These are phyloP conservation scores for Crucihimalaya himalaica DNA, from an alignment of 345 rosid genomes.

Conservation along the genomic window DNA sequence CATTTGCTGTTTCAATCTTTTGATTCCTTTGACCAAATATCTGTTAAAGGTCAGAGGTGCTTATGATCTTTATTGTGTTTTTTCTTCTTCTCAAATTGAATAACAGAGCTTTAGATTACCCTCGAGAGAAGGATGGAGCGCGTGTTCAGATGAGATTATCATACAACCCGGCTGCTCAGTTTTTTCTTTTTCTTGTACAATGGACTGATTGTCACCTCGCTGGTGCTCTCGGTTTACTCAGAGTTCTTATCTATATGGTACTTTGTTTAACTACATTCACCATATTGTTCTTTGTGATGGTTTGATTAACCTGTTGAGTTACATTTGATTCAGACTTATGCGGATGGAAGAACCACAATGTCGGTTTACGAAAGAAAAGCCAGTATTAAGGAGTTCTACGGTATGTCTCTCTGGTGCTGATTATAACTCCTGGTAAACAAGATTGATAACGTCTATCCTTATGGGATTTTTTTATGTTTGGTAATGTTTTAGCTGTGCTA, in stretches of 20 bases:
- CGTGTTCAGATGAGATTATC: conserved; percentile 94
- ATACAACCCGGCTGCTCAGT: conserved; percentile 84
- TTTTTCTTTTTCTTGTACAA: conserved; percentile 85
- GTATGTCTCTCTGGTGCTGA: conserved; percentile 28
- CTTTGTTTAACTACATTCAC: conserved; percentile 10
- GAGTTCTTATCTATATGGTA: conserved; percentile 84
- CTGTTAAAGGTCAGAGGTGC: background rate
- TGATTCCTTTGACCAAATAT: background rate
- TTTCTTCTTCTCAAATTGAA: background rate
- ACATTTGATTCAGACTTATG: conserved; percentile 58
- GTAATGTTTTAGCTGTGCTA: conserved; percentile 52
- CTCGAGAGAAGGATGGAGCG: conserved; percentile 76
- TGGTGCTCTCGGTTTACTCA: conserved; percentile 85
- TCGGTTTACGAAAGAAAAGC: conserved; percentile 85
- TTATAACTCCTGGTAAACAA: background rate
- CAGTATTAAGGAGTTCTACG: conserved; percentile 78
- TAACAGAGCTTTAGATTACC: conserved; percentile 79
- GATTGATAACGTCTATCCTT: background rate
- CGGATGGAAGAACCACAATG: conserved; percentile 89
- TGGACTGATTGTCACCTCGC: conserved; percentile 97
- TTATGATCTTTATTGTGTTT: background rate
- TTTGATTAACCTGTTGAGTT: conserved; percentile 18
- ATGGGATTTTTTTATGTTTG: background rate
- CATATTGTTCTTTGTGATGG: conserved; percentile 6
- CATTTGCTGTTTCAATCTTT: background rate